Conservation (phyloP, 257 asterid species). For the Nicotiana sylvestris region DNA sequence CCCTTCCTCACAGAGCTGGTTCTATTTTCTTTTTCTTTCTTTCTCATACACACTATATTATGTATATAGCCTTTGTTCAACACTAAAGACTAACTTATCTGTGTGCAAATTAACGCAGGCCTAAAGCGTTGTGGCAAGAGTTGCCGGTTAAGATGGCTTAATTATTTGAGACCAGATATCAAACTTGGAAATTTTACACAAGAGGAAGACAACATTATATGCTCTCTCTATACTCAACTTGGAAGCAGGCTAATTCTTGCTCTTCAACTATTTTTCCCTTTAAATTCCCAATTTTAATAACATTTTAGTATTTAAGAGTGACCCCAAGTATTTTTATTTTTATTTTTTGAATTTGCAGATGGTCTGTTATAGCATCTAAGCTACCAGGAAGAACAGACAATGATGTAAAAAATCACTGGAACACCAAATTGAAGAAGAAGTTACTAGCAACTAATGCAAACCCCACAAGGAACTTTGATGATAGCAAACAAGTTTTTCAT, state of each 20-base stretch:
- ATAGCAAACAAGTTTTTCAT: neutral
- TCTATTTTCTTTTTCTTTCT: neutral
- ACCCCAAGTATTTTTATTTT: neutral
- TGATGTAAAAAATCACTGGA: slow-evolving; percentile 62
- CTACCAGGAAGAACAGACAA: slow-evolving; percentile 63
- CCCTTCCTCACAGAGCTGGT: slow-evolving; percentile 61
- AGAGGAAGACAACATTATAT: slow-evolving; percentile 41
- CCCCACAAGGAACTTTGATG: neutral
- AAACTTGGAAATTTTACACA: slow-evolving; percentile 48
- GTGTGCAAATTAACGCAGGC: slow-evolving; percentile 20
- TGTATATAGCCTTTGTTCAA: neutral
- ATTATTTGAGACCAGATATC: slow-evolving; percentile 55
- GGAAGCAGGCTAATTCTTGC: slow-evolving; percentile 48
- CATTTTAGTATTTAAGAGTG: neutral
- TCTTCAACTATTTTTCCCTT: neutral
- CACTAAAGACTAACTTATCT: neutral
- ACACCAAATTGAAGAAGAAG: slow-evolving; percentile 49
- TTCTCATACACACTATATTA: neutral
- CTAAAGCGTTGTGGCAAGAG: slow-evolving; percentile 59
- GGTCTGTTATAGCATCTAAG: slow-evolving; percentile 56
- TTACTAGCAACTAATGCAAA: slow-evolving; percentile 7
- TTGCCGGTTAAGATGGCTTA: slow-evolving; percentile 57
- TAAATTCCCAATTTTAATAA: neutral
- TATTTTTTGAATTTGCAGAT: slow-evolving; percentile 23
- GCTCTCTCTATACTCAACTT: slow-evolving; percentile 28